Base-by-base conservation (phyloP, 2,329 filamentous ascomycete genomes). In the Phaeomoniella chlamydospora region DNA sequence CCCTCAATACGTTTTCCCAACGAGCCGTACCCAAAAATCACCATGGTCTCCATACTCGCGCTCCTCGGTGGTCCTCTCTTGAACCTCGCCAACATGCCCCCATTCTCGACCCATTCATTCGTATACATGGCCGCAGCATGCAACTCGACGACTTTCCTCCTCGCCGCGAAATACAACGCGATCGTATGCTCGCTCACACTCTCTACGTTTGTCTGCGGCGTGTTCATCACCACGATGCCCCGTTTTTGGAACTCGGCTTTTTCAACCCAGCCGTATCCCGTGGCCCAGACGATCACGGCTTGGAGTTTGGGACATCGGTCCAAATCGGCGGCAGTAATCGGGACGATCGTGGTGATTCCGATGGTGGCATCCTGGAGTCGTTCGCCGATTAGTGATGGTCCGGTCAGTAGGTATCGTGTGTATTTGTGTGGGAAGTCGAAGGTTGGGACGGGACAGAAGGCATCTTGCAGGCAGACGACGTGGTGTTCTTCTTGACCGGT, bases 151-250 rank as follows among this genome's bases (percentile, higher is more conserved):
- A 65, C 53, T 37, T 53, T 54, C 37, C 63, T 52, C 35, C 65
- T 53, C 4, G 62, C 49, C 4, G 63, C 61, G 43, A 65, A 66
- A 46, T 67, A 68, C 38, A 70, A 45, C 31, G 57, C 62, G 29
- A 70, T 57, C 9, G 65, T 65, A 53, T 69, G 66, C 45, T 70
- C 66, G 18, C 56, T 56, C 6, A 68, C 65, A 31, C 60, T 50
- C 33, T 65, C 58, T 32, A 65, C 54, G 36, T 68, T 68, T 15
- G 63, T 59, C n/a, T 51, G 55, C 3, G 64, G 62, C 31, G 58
- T 62, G 35, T 67, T 66, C 34, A 55, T 57, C 26, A 70, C 57
- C 11, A 55, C 53, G 35, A 70, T 57, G 18, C 61, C 61, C 12
- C 61, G 54, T 35, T 53, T 51, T 29, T 52, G 52, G 39, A 57